Base-by-base conservation (phyloP, 176 grass and related monocot species). In the Oryza meyeriana region DNA sequence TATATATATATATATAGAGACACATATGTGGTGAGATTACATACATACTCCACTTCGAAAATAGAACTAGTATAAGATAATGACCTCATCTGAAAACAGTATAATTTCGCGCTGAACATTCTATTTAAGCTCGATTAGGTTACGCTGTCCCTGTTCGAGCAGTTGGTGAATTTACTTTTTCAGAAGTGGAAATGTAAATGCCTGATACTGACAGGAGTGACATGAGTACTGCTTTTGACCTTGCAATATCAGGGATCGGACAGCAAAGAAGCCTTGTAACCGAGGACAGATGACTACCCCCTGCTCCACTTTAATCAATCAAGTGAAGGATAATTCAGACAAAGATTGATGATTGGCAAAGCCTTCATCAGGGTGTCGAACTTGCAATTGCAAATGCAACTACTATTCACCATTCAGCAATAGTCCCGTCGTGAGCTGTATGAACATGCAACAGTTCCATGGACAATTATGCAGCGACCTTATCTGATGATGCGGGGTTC, bases 41-140 rank as follows among this genome's bases (percentile, higher is more conserved):
- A 74, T 73, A 68, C 86, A 74, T 62, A 79, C 79, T 79, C 75
- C 86, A 68, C 86, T 30, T 28, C 17, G 22, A 44, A 72, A 13
- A 78, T 79, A n/a, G 18, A 70, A 50, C 16, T 41, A 35, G 1
- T 69, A 30, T 64, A 40, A 61, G 63, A 62, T 14, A n/a, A 83
- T 71, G 42, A 26, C 39, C 38, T 64, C 26, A 16, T 13, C 38
- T 39, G 40, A 64, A 20, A 26, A 80, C 12, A 4, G 9, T 28
- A 17, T 3, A 10, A 31, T 65, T 85, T 79, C n/a, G 25, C 64
- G 55, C 10, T 41, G 10, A 12, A 12, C 6, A 5, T 36, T 29
- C 64, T 72, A 41, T 55, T 73, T 78, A 47, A 44, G 40, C 39
- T 64, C 24, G 17, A 41, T 17, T 45, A 38, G 42, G 70, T 67